Base-by-base conservation (phyloP, 2,329 filamentous ascomycete species). In the Cordyceps javanica region DNA sequence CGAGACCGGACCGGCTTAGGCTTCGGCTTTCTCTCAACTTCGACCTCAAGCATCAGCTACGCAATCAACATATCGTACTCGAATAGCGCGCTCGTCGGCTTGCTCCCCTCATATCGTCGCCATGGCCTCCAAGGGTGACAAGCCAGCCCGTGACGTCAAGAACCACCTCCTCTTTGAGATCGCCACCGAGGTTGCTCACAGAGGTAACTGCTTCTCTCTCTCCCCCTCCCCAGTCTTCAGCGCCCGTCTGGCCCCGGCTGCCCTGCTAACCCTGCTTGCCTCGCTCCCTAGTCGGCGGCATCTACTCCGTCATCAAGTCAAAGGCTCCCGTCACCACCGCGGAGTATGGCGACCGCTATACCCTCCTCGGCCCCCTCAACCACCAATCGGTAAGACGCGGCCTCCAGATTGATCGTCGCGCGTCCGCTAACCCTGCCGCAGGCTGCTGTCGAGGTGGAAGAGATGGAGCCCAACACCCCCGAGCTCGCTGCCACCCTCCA, bases 291-390 rank as follows among this genome's bases (percentile, higher is more conserved):
- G 94, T 99, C 61, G 94, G 94, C 69, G 94, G 94, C 67, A 99
- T 99, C 76, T 99, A 99, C 80, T 97, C 93, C 16, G 94, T 99
- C 64, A 87, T 99, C 75, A 99, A 99, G 76, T 99, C 94, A 61
- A 99, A 99, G 75, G 93, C 94, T 38, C 93, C 94, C 52, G 94
- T 97, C 61, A 97, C 94, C 44, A 97, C 93, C 1, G 91, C 91
- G 61, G 94, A 99, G 75, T 99, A 97, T 94, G 94, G 94, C 74
- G 91, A 96, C 60, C 86, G 91, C 64, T 99, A 99, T 75, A 96
- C 91, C 28, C 83, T 97, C 63, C 92, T 99, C 71, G 94, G 94
- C 2, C 94, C 94, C 59, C 86, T 96, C 70, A 97, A 97, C 76
- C 87, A 89, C 71, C 83, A 88, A 67, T 97, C 94, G 63, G 90